Evolutionary conservation across 2,329 filamentous ascomycete species (phyloP), one percentile per base, ranked within the genome.

Genomic region (Diplodia mutila): DNA sequence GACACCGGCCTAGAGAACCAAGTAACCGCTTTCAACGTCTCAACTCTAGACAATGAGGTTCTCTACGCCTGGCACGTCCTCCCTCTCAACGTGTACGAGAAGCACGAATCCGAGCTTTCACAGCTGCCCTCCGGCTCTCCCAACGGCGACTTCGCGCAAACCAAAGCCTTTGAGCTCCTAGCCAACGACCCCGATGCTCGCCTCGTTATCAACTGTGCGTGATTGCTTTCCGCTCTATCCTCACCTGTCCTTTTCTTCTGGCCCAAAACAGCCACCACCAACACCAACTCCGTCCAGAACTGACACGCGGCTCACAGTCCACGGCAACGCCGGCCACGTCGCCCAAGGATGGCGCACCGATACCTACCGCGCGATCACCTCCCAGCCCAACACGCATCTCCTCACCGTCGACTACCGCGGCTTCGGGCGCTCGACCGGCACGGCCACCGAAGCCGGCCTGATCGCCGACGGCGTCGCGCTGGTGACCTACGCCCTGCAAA

Each of bases 11-110:
- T 71, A 94, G 91, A 88, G 75, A 93, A 93, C 72, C 94, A 98
- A 80, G 91, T 97, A 2, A 93, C 92, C 6, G 91, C 94, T 0
- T 97, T 98, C 77, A 88, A 87, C 57, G 80, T 98, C 46, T 81
- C 80, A 4, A 95, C 93, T 0, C 82, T 87, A 1, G 94, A 97
- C 76, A 87, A 89, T 48, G 90, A 94, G 77, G 87, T 83, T 2
- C 81, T 98, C 21, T 96, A 95, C 75, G 91, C 91, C 29, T 98
- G 94, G 94, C 94, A 97, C 75, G 85, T 98, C 66, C 81, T 97
- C 59, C 94, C 94, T 0, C 80, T 96, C 7, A 88, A 90, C 63
- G 82, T 92, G 0, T 97, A 96, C 76, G 83, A 88, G 7, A 84
- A 90, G 71, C 86, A 97, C 72, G 91, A 96, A 73, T 80, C 84